A percentile compares a stretch with the other conserved stretches of the same genome.
These are phyloP conservation scores for Macrolepiota fuliginosa DNA, from an alignment of 768 basidiomycete species.

Conservation along the genomic window DNA sequence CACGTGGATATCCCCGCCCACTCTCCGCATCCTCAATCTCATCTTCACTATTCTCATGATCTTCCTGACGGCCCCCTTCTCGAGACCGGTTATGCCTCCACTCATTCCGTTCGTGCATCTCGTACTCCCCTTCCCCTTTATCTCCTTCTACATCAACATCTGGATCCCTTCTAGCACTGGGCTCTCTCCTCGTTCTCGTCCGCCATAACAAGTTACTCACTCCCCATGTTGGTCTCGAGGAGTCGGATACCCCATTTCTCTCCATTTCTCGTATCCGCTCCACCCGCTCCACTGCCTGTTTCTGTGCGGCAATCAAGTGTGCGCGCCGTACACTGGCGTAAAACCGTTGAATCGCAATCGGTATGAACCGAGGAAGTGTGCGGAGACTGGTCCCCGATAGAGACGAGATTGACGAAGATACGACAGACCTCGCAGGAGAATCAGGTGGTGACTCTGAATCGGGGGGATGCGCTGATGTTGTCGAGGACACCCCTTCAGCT, in stretches of 20 bases:
- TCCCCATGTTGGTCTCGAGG: conserved; percentile 10
- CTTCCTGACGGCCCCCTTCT: not conserved
- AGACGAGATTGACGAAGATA: conserved; percentile 13
- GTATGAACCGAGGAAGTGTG: conserved; percentile 36
- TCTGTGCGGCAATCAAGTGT: conserved; percentile 67
- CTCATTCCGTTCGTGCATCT: conserved; percentile 13
- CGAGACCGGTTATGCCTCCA: conserved; percentile 1
- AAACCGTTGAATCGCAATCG: conserved; percentile 46
- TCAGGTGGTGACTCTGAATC: conserved; percentile 1
- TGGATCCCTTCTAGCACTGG: conserved; percentile 10
- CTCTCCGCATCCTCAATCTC: not conserved
- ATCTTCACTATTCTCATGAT: conserved; percentile 11
- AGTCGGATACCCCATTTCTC: conserved; percentile 25
- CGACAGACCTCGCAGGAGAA: conserved; percentile 8
- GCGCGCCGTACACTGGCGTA: conserved; percentile 64
- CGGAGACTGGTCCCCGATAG: conserved; percentile 19
- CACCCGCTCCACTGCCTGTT: conserved; percentile 66
- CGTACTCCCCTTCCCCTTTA: conserved; percentile 22
- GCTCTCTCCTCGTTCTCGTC: conserved; percentile 17
- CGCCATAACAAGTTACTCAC: conserved; percentile 13
- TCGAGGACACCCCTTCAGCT: not conserved
- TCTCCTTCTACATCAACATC: conserved; percentile 17
- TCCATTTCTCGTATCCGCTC: conserved; percentile 66
- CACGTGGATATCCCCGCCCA: not conserved
- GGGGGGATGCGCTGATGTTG: not conserved